Percentiles rank a stretch among this genome's conserved stretches.
Conservation (phyloP, 441 rosid species). For the Arabidopsis hybrid region DNA sequence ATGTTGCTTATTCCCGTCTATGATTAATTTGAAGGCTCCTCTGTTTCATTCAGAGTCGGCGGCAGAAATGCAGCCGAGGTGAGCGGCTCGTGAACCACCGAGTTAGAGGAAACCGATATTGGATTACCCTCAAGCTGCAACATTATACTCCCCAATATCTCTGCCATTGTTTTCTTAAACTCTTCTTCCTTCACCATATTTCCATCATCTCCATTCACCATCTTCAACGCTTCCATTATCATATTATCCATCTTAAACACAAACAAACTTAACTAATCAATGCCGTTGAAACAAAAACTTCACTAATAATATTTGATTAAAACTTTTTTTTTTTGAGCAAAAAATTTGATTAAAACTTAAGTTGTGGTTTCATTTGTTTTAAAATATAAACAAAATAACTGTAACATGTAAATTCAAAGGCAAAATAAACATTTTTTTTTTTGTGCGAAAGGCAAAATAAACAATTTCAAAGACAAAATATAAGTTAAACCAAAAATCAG, state of each 20-base stretch:
- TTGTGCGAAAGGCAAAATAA: too few species aligned
- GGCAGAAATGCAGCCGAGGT: conserved; percentile 63
- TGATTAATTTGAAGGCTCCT: conserved; percentile 28
- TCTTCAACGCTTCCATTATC: conserved; percentile 57
- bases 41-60: conserved; percentile 40
- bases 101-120: conserved; percentile 73
- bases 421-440: too few species aligned
- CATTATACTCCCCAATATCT: conserved; percentile 83
- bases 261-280: conserved; percentile 7
- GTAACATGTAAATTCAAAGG: too few species aligned
- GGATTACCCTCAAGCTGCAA: conserved; percentile 81
- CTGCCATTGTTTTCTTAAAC: conserved; percentile 75
- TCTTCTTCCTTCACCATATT: conserved; percentile 82
- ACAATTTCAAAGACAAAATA: too few species aligned
- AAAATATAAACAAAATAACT: too few species aligned
- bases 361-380: too few species aligned
- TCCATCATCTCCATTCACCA: conserved; percentile 78
- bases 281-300: neutral
- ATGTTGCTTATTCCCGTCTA: conserved; percentile 20
- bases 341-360: too few species aligned
- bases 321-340: too few species aligned
- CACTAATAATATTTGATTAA: too few species aligned
- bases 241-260: conserved; percentile 75
- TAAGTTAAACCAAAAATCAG: neutral
- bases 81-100: conserved; percentile 95